Evolutionary conservation across 768 basidiomycete species (phyloP).

Genomic region (Rhizopogon vesiculosus): DNA sequence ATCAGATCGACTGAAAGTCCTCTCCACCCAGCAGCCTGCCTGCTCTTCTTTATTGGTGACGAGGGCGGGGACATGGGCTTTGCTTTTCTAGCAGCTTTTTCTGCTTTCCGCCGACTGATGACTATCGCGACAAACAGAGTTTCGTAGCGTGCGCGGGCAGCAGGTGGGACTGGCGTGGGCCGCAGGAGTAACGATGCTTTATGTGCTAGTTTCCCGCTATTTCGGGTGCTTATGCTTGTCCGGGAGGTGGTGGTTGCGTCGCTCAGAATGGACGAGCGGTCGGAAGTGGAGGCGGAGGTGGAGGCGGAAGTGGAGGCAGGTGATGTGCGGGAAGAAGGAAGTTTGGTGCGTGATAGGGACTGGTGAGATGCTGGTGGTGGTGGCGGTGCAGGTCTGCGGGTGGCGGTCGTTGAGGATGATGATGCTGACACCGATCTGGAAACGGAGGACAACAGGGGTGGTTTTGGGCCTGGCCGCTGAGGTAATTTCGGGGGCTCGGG

Average conservation of each 20-base stretch:
- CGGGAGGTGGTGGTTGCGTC: conserved; percentile 32
- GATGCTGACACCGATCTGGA: conserved; percentile 30
- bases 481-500: conserved; percentile 43
- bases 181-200: conserved; percentile 36
- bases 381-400: conserved; percentile 38
- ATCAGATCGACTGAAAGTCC: conserved; percentile 67
- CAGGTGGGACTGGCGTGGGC: conserved; percentile 62
- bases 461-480: conserved; percentile 33
- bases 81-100: conserved; percentile 25
- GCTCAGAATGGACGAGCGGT: conserved; percentile 62
- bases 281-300: conserved; percentile 51
- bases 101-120: conserved; percentile 39
- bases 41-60: conserved; percentile 30
- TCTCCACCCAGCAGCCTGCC: conserved; percentile 71
- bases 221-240: conserved; percentile 33
- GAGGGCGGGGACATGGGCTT: conserved; percentile 27
- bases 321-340: conserved; percentile 34
- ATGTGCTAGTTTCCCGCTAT: conserved; percentile 18
- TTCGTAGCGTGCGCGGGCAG: conserved; percentile 65
- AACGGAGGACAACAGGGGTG: conserved; percentile 21
- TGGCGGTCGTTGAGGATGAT: conserved; percentile 30
- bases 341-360: conserved; percentile 14
- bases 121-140: conserved; percentile 60
- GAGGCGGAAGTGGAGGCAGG: conserved; percentile 34
- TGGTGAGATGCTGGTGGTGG: conserved; percentile 31